Percentiles rank a stretch among this genome's conserved stretches.
Evolutionary conservation across 1,139 yeast genomes (phyloP).

Genomic region (Taphrina sp.): DNA sequence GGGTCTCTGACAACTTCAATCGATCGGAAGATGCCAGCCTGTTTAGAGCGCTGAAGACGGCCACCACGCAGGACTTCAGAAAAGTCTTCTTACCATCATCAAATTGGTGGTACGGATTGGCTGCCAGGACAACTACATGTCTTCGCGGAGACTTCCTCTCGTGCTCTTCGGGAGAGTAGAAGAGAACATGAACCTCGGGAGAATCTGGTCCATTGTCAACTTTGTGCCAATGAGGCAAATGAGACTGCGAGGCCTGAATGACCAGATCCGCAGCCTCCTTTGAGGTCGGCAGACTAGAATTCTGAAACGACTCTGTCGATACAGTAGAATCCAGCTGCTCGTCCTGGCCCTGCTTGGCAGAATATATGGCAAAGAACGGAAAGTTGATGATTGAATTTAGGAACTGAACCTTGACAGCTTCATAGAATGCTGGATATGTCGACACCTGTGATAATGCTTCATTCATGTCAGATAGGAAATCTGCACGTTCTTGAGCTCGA

Average conservation of each 20-base stretch:
- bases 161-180: not conserved
- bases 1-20: not conserved
- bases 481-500: not conserved
- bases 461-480: slow-evolving; percentile 4
- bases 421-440: not conserved
- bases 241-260: not conserved
- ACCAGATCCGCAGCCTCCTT: not conserved
- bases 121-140: not conserved
- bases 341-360: not conserved
- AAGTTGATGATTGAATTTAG: not conserved
- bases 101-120: not conserved
- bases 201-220: not conserved
- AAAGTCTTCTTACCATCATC: not conserved
- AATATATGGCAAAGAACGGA: not conserved
- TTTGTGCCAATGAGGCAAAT: no score
- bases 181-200: not conserved
- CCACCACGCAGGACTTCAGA: slow-evolving; percentile 1
- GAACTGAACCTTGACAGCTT: not conserved
- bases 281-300: not conserved
- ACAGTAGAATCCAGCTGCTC: not conserved
- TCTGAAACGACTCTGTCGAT: no score
- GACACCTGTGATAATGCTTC: not conserved
- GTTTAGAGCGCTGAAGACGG: not conserved
- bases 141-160: not conserved
- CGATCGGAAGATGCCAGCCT: not conserved